Conservation (phyloP, 805 yeast genomes). For the Metschnikowia hibisci region DNA sequence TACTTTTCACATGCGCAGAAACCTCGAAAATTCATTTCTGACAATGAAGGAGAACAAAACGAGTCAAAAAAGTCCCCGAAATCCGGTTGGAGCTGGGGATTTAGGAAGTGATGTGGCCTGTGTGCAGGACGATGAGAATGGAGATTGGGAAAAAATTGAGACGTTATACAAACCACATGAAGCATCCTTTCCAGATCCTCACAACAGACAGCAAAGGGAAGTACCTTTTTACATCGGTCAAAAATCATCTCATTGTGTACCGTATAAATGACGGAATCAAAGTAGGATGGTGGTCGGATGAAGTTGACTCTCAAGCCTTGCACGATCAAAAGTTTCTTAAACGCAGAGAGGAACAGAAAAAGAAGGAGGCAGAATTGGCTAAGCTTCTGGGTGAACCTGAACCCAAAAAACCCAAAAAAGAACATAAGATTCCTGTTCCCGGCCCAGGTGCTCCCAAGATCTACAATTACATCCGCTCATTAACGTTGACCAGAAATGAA, state of each 20-base stretch:
- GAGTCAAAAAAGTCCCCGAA: constrained; percentile 5
- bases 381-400: constrained; percentile 9
- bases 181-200: constrained; percentile 68
- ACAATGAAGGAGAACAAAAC: neutral
- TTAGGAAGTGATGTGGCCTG: constrained; percentile 9
- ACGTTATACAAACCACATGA: constrained; percentile 31
- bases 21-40: constrained; percentile 17
- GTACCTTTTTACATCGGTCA: constrained; percentile 52
- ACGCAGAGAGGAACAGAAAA: constrained; percentile 21
- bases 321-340: constrained; percentile 38
- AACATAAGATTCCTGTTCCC: constrained; percentile 17
- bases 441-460: constrained; percentile 65
- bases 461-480: constrained; percentile 63
- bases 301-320: constrained; percentile 49
- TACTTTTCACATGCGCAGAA: constrained; percentile 15
- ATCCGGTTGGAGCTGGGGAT: constrained; percentile 17
- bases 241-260: constrained; percentile 57
- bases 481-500: constrained; percentile 50
- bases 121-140: constrained; percentile 13
- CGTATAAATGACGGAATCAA: constrained; percentile 34
- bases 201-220: constrained; percentile 42
- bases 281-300: constrained; percentile 64
- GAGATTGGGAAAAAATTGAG: constrained; percentile 7
- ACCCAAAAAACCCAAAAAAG: constrained; percentile 15
- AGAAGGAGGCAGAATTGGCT: constrained; percentile 19